Percentiles rank a stretch among this genome's conserved stretches.
Evolutionary conservation across 2,329 filamentous ascomycete species (phyloP).

Genomic region (Aspergillus vadensis): DNA sequence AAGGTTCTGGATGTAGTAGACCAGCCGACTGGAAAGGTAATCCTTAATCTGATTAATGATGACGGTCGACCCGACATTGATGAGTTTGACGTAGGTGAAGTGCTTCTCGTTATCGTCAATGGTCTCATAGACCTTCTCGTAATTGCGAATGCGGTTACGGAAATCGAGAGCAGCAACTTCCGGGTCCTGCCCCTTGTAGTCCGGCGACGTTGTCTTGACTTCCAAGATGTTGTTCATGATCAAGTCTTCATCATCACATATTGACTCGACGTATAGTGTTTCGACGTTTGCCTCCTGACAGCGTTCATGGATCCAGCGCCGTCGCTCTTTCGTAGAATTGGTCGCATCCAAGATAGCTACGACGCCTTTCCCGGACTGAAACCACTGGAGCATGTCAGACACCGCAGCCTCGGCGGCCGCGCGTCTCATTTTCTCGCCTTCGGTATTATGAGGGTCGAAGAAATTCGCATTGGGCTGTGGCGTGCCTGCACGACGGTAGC

Average conservation of each 20-base stretch:
- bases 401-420: constrained; percentile 91
- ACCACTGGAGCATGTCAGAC: constrained; percentile 93
- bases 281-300: constrained; percentile 78
- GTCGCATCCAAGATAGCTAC: constrained; percentile 96
- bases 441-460: constrained; percentile 86
- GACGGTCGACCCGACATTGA: constrained; percentile 92
- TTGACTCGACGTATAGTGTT: constrained; percentile 93
- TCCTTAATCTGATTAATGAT: constrained; percentile 98
- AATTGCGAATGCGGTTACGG: constrained; percentile 90
- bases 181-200: constrained; percentile 92
- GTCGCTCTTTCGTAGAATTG: constrained; percentile 87
- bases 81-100: constrained; percentile 94
- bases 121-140: constrained; percentile 94
- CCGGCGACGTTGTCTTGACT: constrained; percentile 94
- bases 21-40: constrained; percentile 91
- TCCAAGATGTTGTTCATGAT: constrained; percentile 99
- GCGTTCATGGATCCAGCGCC: constrained; percentile 85
- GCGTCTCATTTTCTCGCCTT: constrained; percentile 84
- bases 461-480: constrained; percentile 92
- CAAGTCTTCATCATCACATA: constrained; percentile 91
- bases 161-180: constrained; percentile 90
- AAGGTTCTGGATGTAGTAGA: constrained; percentile 98
- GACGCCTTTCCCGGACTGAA: constrained; percentile 71
- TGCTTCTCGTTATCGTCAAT: constrained; percentile 86
- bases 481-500: constrained; percentile 85